Percentiles rank a stretch among this genome's conserved stretches.
phyloP scores from a whole-genome alignment of 352 stramenopile species.

The Phytophthora palmivora region DNA sequence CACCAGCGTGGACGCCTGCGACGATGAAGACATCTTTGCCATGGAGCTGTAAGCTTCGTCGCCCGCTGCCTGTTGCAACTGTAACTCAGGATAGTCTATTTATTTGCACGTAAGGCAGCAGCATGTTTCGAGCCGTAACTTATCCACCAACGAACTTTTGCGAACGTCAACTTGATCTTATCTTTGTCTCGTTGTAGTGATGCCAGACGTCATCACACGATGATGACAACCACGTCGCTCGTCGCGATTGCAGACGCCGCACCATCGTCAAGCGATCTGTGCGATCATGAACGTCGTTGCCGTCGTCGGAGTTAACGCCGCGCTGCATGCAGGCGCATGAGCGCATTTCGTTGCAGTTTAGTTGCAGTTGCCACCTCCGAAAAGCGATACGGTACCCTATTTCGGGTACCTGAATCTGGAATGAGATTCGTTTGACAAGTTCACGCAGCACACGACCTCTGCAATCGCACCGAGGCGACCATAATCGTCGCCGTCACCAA shows the following conservation, averaged over 20 bases:
- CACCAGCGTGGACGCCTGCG: constrained; percentile 28
- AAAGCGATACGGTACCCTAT: constrained; percentile 16
- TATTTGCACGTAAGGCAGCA: constrained; percentile 30
- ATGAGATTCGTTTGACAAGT: constrained; percentile 27
- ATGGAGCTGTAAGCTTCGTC: constrained; percentile 61
- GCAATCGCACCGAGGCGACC: neutral
- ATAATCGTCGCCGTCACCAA: constrained; percentile 12
- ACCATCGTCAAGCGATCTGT: constrained; percentile 2
- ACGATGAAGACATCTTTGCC: constrained; percentile 76
- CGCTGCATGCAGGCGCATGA: constrained; percentile 1
- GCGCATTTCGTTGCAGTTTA: constrained; percentile 12
- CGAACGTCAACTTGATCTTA: constrained; percentile 22
- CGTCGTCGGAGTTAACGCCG: neutral
- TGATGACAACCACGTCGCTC: constrained; percentile 11
- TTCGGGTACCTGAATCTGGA: constrained; percentile 10
- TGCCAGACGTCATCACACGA: constrained; percentile 11
- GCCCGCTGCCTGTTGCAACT: neutral
- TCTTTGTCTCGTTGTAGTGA: constrained; percentile 25
- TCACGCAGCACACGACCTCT: too few relatives aligned
- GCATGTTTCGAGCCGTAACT: constrained; percentile 23
- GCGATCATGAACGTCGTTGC: neutral
- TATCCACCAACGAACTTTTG: constrained; percentile 29
- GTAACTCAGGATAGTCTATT: constrained; percentile 33
- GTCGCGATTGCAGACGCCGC: neutral
- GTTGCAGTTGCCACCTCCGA: constrained; percentile 24